Conservation (phyloP, 192 early-diverging fungal genomes). For the Irineochytrium annulatum region DNA sequence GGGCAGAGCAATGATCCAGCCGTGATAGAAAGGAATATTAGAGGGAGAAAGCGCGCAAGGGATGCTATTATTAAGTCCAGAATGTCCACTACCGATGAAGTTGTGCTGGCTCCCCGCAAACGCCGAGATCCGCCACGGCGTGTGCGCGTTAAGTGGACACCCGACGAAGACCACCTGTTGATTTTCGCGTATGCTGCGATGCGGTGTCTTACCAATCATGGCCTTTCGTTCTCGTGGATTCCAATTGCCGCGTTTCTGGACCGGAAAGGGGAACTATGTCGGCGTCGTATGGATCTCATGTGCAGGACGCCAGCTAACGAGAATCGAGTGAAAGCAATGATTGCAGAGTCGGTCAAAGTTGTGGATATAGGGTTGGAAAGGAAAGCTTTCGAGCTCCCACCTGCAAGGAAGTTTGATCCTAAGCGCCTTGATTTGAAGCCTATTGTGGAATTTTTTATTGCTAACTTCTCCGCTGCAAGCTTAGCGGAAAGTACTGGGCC, state of each 20-base stretch:
- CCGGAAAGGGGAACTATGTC: slow-evolving; percentile 14
- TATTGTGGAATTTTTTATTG: too few relatives aligned
- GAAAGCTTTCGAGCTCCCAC: slow-evolving; percentile 11
- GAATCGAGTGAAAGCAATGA: slow-evolving; percentile 20
- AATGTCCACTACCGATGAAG: background rate
- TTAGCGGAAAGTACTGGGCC: too few relatives aligned
- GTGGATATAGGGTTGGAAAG: slow-evolving; percentile 13
- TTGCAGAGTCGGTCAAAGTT: slow-evolving; percentile 25
- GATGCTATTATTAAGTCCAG: background rate
- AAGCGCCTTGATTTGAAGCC: too few relatives aligned
- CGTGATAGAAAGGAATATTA: slow-evolving; percentile 9
- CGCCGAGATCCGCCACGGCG: slow-evolving; percentile 12
- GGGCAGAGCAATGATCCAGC: slow-evolving; percentile 1
- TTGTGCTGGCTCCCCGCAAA: background rate
- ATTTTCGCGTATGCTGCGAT: slow-evolving; percentile 34
- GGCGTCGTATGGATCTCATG: slow-evolving; percentile 21
- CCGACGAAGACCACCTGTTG: slow-evolving; percentile 26
- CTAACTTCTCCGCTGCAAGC: too few relatives aligned
- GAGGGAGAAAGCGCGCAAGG: background rate
- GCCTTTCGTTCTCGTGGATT: slow-evolving; percentile 27
- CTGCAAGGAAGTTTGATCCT: too few relatives aligned
- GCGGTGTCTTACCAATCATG: background rate
- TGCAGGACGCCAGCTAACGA: slow-evolving; percentile 11
- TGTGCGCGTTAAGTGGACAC: slow-evolving; percentile 13
- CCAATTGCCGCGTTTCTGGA: slow-evolving; percentile 18